Percentiles rank a stretch among this genome's conserved stretches.
phyloP scores from a whole-genome alignment of 2,329 filamentous ascomycete species.

The Mollisiaceae sp. region DNA sequence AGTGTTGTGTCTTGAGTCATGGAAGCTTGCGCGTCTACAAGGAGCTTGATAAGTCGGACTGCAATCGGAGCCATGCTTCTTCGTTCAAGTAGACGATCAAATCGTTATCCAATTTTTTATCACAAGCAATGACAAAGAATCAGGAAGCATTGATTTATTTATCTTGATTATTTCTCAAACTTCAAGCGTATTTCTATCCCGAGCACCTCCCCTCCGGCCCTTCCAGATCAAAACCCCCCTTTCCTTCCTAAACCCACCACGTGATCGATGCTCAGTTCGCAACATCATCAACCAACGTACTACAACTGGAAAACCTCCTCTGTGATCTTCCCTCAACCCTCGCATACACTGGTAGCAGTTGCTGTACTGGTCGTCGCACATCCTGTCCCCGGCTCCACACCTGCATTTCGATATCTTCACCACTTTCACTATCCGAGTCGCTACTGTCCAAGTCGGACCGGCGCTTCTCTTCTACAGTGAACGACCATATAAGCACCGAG shows the following conservation, averaged over 20 bases:
- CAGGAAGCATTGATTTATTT: no score
- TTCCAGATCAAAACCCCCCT: background rate
- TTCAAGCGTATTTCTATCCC: background rate
- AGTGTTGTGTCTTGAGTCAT: background rate
- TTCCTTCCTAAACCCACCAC: background rate
- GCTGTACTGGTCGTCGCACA: background rate
- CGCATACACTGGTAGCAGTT: background rate
- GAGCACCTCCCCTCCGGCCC: background rate
- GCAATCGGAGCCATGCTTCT: background rate
- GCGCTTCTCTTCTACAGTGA: no score
- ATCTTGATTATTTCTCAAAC: no score
- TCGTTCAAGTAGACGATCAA: background rate
- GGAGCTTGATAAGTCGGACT: background rate
- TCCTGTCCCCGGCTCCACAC: background rate
- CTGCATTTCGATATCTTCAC: background rate
- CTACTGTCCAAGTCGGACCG: background rate
- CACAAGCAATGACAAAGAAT: no score
- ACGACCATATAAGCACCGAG: no score
- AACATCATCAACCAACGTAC: background rate
- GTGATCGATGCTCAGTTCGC: no score
- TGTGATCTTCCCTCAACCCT: background rate
- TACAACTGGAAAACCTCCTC: background rate
- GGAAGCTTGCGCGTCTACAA: background rate
- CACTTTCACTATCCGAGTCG: background rate
- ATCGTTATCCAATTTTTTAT: no score